Evolutionary conservation across 2,329 filamentous ascomycete genomes (phyloP), one percentile per base, ranked within the genome.

Genomic region (Penicillium brasilianum): DNA sequence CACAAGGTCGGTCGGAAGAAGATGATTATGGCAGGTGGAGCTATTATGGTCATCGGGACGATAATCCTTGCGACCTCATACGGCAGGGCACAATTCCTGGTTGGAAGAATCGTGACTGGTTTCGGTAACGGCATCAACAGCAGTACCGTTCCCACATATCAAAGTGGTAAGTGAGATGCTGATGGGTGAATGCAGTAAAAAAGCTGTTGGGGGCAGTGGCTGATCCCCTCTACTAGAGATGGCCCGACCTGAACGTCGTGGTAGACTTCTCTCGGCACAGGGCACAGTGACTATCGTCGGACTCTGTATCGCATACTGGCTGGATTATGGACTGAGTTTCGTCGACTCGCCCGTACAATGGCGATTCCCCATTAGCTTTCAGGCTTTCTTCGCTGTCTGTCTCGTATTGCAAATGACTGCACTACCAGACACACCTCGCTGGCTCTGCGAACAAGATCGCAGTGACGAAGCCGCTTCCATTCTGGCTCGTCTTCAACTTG

Each of bases 301-400:
- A 0, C 74, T 82, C 13, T 78, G 78, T 53, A 77, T 83, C n/a
- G 79, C 80, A 7, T 83, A 82, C 66, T 84, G 81, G 81, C 74
- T 83, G 57, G 78, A 80, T 43, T 80, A 74, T 55, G 79, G 74
- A 1, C 49, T 69, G 14, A 68, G 72, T n/a, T 70, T 69, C 14
- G 59, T 66, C 36, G 65, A 73, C 3, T 70, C 71, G 0, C 65
- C 72, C 0, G 73, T 79, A 7, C 74, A 76, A 18, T 82, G 79
- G 79, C 76, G 80, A 2, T 78, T 82, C 46, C 80, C 80, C 0
- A 74, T 82, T 13, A 74, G 73, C 6, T 74, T 81, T 13, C 80
- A 82, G 63, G 70, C 70, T 13, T 67, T 81, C 13, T 77, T 78
- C 10, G 77, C 78, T 1, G 54, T 78, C 0, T 72, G 75, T 6